These are phyloP conservation scores for Leptographium flavum DNA, from an alignment of 2,329 filamentous ascomycete species.

Conservation along the genomic window DNA sequence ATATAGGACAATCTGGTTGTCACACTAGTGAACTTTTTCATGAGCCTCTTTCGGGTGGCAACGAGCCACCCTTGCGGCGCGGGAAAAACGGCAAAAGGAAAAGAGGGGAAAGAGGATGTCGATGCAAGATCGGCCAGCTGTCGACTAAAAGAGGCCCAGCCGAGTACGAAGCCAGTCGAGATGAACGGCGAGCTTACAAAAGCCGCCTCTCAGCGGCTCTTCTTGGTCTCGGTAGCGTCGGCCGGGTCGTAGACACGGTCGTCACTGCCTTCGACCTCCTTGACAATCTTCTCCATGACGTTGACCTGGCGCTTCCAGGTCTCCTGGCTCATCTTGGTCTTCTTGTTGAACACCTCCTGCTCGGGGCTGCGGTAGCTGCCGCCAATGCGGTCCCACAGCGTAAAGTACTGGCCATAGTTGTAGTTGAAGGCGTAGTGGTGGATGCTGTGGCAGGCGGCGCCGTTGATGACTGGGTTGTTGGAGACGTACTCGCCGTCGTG, in stretches of 20 bases:
- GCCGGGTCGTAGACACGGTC: slow-evolving; percentile 30
- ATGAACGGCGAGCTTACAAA: background rate
- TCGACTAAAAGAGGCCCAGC: background rate
- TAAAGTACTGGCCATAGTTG: slow-evolving; percentile 93
- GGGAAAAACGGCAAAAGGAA: background rate
- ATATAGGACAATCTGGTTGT: slow-evolving; percentile 4
- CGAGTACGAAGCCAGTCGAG: background rate
- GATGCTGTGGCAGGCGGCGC: slow-evolving; percentile 84
- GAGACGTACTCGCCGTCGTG: slow-evolving; percentile 91
- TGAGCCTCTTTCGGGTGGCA: background rate
- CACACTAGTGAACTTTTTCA: slow-evolving; percentile 3
- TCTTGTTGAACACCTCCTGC: slow-evolving; percentile 67
- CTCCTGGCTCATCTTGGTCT: slow-evolving; percentile 69
- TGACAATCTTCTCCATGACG: slow-evolving; percentile 63
- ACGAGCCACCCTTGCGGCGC: background rate
- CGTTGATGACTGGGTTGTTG: slow-evolving; percentile 84
- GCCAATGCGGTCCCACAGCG: slow-evolving; percentile 77
- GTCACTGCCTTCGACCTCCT: slow-evolving; percentile 51
- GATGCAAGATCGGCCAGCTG: background rate
- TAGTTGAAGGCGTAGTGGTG: slow-evolving; percentile 82
- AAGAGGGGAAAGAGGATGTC: background rate
- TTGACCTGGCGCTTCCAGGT: slow-evolving; percentile 67
- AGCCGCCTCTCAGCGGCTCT: slow-evolving; percentile 17
- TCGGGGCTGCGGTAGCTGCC: slow-evolving; percentile 81
- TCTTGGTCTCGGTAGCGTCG: slow-evolving; percentile 27